Percentiles rank a stretch among this genome's conserved stretches.
Evolutionary conservation across 2,329 filamentous ascomycete species (phyloP).

Genomic region (Aschersonia sp.): DNA sequence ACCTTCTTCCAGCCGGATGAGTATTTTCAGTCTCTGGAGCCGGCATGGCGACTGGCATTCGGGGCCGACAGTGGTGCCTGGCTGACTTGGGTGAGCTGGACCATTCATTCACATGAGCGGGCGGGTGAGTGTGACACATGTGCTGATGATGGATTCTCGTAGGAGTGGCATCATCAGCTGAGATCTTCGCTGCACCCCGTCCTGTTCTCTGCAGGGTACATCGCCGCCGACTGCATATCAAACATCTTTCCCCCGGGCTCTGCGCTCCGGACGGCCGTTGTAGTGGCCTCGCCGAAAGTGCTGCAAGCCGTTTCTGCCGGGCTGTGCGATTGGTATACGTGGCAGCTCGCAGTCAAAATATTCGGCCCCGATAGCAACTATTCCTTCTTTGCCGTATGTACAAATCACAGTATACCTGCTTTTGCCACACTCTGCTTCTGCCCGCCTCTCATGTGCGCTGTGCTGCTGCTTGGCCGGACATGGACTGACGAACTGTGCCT

Average conservation of each 20-base stretch:
- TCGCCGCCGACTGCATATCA: constrained; percentile 41
- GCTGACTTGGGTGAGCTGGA: constrained; percentile 74
- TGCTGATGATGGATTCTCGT: constrained; percentile 1
- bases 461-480: too few species aligned
- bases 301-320: constrained; percentile 68
- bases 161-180: constrained; percentile 89
- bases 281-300: constrained; percentile 59
- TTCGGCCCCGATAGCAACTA: constrained; percentile 52
- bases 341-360: constrained; percentile 60
- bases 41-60: constrained; percentile 82
- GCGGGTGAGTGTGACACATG: not conserved
- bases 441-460: not conserved
- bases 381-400: constrained; percentile 52
- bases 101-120: not conserved
- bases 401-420: not conserved
- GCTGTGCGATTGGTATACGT: constrained; percentile 72
- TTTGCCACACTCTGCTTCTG: not conserved
- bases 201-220: constrained; percentile 68
- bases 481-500: not conserved
- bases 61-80: constrained; percentile 65
- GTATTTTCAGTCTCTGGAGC: constrained; percentile 90
- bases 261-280: constrained; percentile 44
- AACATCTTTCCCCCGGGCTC: constrained; percentile 36
- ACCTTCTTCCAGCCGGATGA: constrained; percentile 99
- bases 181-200: constrained; percentile 85